Evolutionary conservation across 2,329 filamentous ascomycete genomes (phyloP).

Genomic region (Huntiella omanensis): DNA sequence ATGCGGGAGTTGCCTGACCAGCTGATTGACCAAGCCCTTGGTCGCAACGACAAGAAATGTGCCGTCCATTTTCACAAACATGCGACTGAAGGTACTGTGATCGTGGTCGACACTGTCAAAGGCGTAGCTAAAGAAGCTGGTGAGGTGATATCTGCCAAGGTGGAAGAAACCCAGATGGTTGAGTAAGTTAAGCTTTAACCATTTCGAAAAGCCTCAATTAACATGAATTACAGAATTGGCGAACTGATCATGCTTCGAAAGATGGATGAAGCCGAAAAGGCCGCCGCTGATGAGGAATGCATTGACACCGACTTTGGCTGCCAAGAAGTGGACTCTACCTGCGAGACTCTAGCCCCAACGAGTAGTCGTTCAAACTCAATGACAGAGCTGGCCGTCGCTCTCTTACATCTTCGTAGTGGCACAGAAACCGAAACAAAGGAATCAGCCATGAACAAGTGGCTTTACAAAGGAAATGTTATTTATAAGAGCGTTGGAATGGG

Average conservation of each 20-base stretch:
- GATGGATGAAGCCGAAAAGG: constrained; percentile 6
- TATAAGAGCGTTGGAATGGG: constrained; percentile 52
- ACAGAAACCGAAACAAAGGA: constrained; percentile 25
- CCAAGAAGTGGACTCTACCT: too few relatives aligned
- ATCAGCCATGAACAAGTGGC: constrained; percentile 34
- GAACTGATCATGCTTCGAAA: constrained; percentile 49
- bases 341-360: background rate
- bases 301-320: constrained; percentile 1
- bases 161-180: constrained; percentile 58
- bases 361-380: background rate
- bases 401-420: constrained; percentile 9
- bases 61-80: constrained; percentile 48
- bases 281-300: background rate
- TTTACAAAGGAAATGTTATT: constrained; percentile 43
- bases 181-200: constrained; percentile 33
- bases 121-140: constrained; percentile 69
- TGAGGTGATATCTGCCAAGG: constrained; percentile 62
- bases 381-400: background rate
- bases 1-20: constrained; percentile 76
- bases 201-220: constrained; percentile 7
- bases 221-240: constrained; percentile 35
- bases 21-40: constrained; percentile 45
- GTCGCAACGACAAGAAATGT: constrained; percentile 22
- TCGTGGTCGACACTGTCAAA: constrained; percentile 60
- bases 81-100: constrained; percentile 41